A percentile compares a stretch with the other conserved stretches of the same genome.
Evolutionary conservation across 768 basidiomycete genomes (phyloP).

Genomic region (Termitomyces sp.): DNA sequence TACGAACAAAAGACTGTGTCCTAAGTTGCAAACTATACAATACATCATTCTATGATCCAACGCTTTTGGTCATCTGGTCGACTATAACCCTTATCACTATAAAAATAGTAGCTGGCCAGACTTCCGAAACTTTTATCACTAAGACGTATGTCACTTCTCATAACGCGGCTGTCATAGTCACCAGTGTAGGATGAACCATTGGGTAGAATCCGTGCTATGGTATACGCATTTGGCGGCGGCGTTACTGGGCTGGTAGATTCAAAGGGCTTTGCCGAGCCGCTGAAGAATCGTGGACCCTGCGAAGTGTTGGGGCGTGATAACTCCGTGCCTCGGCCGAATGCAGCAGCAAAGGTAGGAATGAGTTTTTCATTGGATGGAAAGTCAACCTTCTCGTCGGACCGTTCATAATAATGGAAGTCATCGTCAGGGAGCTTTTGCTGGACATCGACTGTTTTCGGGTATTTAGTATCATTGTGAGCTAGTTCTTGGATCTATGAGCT

Average conservation of each 20-base stretch:
- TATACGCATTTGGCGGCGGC: constrained; percentile 30
- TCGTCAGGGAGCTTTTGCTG: constrained; percentile 43
- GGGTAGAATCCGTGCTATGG: constrained; percentile 25
- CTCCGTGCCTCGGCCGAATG: constrained; percentile 29
- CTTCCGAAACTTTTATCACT: constrained; percentile 39
- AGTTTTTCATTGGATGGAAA: constrained; percentile 52
- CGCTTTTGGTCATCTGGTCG: constrained; percentile 36
- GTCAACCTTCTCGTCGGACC: constrained; percentile 53
- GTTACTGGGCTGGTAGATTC: constrained; percentile 24
- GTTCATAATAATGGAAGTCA: constrained; percentile 25
- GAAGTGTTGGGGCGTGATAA: constrained; percentile 31
- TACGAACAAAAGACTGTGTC: constrained; percentile 1
- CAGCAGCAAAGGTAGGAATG: constrained; percentile 49
- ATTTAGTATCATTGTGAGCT: constrained; percentile 8
- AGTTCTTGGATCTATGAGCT: constrained; percentile 22
- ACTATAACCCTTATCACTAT: constrained; percentile 24
- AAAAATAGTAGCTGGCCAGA: constrained; percentile 26
- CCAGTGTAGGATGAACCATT: constrained; percentile 25
- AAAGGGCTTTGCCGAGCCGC: constrained; percentile 34
- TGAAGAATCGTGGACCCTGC: constrained; percentile 46
- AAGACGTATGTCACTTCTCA: constrained; percentile 28
- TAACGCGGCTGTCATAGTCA: constrained; percentile 16
- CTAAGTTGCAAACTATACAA: not conserved
- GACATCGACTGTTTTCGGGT: constrained; percentile 40
- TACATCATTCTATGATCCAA: constrained; percentile 53